Evolutionary conservation across 2,329 filamentous ascomycete genomes (phyloP).

Genomic region (Penicillium carneum): DNA sequence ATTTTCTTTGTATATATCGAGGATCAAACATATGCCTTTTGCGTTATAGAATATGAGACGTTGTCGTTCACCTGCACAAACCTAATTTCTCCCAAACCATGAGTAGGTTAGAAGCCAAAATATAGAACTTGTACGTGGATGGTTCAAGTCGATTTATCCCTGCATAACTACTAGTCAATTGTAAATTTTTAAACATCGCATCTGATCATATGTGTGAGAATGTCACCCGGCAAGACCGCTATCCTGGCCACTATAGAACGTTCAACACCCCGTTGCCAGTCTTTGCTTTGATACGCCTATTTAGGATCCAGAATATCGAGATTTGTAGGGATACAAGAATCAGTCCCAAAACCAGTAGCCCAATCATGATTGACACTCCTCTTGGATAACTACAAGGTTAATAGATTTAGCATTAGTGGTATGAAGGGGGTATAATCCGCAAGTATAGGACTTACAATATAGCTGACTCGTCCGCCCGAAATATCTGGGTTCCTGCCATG

Average conservation of each 20-base stretch:
- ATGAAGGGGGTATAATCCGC: background rate
- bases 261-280: background rate
- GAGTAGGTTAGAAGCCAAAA: too few species aligned
- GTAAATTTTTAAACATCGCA: background rate
- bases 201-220: background rate
- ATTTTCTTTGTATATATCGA: slow-evolving; percentile 15
- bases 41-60: slow-evolving; percentile 9
- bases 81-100: background rate
- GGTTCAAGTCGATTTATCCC: background rate
- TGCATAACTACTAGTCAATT: background rate
- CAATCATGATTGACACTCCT: slow-evolving; percentile 57
- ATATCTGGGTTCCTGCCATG: slow-evolving; percentile 62
- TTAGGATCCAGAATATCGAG: slow-evolving; percentile 16
- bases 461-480: slow-evolving; percentile 55
- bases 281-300: background rate
- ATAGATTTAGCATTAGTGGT: background rate
- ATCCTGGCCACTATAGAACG: background rate
- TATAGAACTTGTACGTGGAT: background rate
- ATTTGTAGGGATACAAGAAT: slow-evolving; percentile 51
- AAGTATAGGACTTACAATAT: slow-evolving; percentile 33
- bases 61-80: background rate
- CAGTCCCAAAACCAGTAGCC: slow-evolving; percentile 55
- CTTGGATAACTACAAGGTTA: slow-evolving; percentile 49
- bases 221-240: background rate
- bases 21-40: slow-evolving; percentile 5